Evolutionary conservation across 148 eudicot species (phyloP), one percentile per base, ranked within the genome.

Genomic region (Spergularia marina): DNA sequence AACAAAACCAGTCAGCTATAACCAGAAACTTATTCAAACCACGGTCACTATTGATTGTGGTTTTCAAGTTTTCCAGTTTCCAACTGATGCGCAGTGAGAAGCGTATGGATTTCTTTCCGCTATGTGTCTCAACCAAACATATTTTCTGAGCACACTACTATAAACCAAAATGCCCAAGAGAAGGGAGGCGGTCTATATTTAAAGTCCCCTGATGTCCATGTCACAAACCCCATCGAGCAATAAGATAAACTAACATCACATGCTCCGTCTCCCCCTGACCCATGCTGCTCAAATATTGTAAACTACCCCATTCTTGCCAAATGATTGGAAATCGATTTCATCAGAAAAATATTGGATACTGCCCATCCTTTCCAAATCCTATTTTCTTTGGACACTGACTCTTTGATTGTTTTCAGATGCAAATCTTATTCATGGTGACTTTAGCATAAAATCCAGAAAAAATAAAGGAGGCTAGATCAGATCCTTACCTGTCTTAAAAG

Each of bases 401-500:
- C 36, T 30, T 30, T 30, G 36, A 30, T 0, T 30, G 36, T 30
- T 2, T 0, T 30, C 36, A 30, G 36, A 30, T 30, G 36, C 2
- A 30, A 30, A 30, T 30, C 36, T 30, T 30, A 30, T 30, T 30
- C 36, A 30, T 60, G 7, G 39, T 57, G 36, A 58, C 51, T 14
- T 20, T 20, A 52, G 21, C 53, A 56, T 36, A 34, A 16, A 2
- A 58, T 58, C 55, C 25, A 58, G 40, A 57, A 68, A 17, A 13
- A 17, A 15, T 53, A 12, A 60, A 68, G 60, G n/a, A 73, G 13
- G 53, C 12, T 2, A 52, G 21, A 65, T 59, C 30, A 52, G 58
- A 62, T 65, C 10, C 65, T 76, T 74, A 96, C 99, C 97, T 96
- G 99, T 85, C 99, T 88, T 41, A 86, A 79, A 57, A 96, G 81